Percentiles rank a stretch among this genome's conserved stretches.
Conservation (phyloP, 371 early-diverging fungal genomes). For the Syncephalastrum sp. region DNA sequence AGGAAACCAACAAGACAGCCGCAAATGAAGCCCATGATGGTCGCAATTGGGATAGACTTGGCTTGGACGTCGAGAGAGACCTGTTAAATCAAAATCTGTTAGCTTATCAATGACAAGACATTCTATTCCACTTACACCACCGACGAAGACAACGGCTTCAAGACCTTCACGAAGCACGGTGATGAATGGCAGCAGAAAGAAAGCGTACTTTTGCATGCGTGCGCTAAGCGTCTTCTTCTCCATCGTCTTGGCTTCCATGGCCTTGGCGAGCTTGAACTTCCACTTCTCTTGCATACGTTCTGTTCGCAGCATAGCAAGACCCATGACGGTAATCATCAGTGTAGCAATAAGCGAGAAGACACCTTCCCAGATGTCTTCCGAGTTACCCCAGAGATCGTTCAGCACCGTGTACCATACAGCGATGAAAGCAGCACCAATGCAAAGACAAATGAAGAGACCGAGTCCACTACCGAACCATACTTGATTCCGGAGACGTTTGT, state of each 20-base stretch:
- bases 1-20: constrained; percentile 68
- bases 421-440: constrained; percentile 73
- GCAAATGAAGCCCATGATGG: constrained; percentile 61
- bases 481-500: constrained; percentile 56
- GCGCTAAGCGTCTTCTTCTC: constrained; percentile 15
- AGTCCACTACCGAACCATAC: constrained; percentile 63
- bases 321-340: constrained; percentile 70
- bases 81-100: constrained; percentile 59
- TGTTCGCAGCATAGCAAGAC: constrained; percentile 69
- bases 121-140: constrained; percentile 61
- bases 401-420: constrained; percentile 64
- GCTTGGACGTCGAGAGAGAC: constrained; percentile 66
- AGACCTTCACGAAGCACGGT: constrained; percentile 83
- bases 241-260: constrained; percentile 38
- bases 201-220: constrained; percentile 51
- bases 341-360: constrained; percentile 70
- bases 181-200: constrained; percentile 77
- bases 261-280: constrained; percentile 57
- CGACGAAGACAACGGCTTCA: constrained; percentile 80
- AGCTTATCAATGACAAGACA: constrained; percentile 29
- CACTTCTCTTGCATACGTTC: constrained; percentile 72
- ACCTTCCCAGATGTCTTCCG: constrained; percentile 82
- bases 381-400: constrained; percentile 65
- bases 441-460: constrained; percentile 63
- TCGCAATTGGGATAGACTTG: constrained; percentile 75